Conservation (phyloP, 73 alveolate genomes). For the Strombidium stylifer region DNA sequence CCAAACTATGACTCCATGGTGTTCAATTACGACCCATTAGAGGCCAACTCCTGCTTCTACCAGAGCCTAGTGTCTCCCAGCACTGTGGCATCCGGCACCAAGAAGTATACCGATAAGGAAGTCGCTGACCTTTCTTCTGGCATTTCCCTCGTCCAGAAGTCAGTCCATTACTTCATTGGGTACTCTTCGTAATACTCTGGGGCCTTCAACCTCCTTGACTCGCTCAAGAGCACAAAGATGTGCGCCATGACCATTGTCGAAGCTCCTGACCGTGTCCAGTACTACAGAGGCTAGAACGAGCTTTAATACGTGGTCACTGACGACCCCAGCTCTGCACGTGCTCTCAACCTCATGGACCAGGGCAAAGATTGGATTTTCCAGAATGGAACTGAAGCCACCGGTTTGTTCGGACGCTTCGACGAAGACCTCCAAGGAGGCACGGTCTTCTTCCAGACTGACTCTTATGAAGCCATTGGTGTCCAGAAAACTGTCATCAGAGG, state of each 20-base stretch:
- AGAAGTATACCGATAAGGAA: background rate
- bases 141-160: background rate
- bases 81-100: background rate
- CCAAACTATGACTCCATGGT: too few species aligned
- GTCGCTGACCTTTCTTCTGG: background rate
- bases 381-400: slow-evolving; percentile 12
- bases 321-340: background rate
- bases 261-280: slow-evolving; percentile 30
- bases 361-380: slow-evolving; percentile 20
- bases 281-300: slow-evolving; percentile 18
- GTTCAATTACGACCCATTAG: too few species aligned
- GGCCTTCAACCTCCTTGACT: slow-evolving; percentile 28
- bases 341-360: slow-evolving; percentile 10
- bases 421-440: background rate
- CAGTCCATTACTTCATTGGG: background rate
- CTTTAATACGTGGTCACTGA: slow-evolving; percentile 9
- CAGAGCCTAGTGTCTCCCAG: background rate
- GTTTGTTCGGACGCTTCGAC: slow-evolving; percentile 20
- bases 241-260: slow-evolving; percentile 7
- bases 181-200: slow-evolving; percentile 38
- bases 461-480: slow-evolving; percentile 21
- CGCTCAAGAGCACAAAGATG: slow-evolving; percentile 22
- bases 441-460: slow-evolving; percentile 30
- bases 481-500: slow-evolving; percentile 30
- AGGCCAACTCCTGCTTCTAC: background rate